Percentiles rank a stretch among this genome's conserved stretches.
Evolutionary conservation across 345 rosid species (phyloP).

Genomic region (Salix dunnii): DNA sequence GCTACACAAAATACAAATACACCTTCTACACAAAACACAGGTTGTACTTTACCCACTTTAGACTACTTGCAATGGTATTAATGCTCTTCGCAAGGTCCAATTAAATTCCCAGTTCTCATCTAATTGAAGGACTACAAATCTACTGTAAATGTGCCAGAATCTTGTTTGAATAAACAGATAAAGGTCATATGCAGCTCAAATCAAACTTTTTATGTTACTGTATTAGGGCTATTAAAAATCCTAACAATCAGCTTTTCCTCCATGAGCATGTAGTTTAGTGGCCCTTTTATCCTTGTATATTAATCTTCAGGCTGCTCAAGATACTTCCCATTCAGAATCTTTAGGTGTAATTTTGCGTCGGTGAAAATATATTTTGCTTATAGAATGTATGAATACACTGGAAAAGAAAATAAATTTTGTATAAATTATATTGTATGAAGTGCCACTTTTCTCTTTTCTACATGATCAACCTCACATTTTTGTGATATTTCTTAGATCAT

Average conservation of each 20-base stretch:
- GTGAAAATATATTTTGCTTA: not conserved
- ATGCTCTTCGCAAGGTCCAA: not conserved
- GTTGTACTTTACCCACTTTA: constrained; percentile 22
- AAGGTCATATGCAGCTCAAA: not conserved
- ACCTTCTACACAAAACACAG: constrained; percentile 34
- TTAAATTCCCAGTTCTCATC: not conserved
- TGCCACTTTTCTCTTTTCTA: not conserved
- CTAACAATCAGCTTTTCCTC: not conserved
- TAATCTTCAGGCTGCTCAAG: not conserved
- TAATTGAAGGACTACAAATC: not conserved
- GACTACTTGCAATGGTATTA: not conserved
- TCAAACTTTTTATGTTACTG: too few relatives aligned
- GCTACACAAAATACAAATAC: constrained; percentile 1
- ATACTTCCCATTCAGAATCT: not conserved
- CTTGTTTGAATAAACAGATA: not conserved
- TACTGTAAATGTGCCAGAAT: not conserved
- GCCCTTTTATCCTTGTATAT: not conserved
- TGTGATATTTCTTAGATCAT: not conserved
- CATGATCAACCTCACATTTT: not conserved
- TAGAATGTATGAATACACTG: not conserved
- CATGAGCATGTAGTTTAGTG: not conserved
- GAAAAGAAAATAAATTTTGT: not conserved
- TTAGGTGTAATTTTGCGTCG: not conserved
- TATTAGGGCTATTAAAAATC: not conserved
- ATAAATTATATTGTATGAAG: not conserved